These are phyloP conservation scores for Pyrus bretschneideri DNA, from an alignment of 306 rosid species.

Conservation along the genomic window DNA sequence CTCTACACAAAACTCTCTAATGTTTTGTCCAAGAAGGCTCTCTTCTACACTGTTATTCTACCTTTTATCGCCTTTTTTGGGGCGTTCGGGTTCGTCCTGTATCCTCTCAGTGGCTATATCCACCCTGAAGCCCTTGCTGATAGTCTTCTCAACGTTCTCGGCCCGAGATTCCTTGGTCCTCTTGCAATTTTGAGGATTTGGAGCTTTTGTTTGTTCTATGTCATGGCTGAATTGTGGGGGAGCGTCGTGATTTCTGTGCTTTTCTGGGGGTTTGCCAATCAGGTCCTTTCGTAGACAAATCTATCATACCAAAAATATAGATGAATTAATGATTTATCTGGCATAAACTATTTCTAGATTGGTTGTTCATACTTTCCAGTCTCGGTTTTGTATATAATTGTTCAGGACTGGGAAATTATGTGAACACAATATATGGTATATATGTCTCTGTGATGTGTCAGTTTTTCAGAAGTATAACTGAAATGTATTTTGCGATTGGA, in stretches of 20 bases:
- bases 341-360: not conserved
- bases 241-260: constrained; percentile 91
- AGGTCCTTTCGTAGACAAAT: constrained; percentile 40
- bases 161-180: constrained; percentile 89
- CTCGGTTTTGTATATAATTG: not conserved
- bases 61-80: constrained; percentile 94
- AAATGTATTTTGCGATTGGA: not conserved
- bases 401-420: not conserved
- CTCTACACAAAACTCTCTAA: constrained; percentile 67
- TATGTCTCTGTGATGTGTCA: not conserved
- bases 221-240: constrained; percentile 99
- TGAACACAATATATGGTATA: not conserved
- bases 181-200: constrained; percentile 88
- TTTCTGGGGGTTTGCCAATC: constrained; percentile 97
- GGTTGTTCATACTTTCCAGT: not conserved
- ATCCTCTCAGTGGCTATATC: constrained; percentile 69
- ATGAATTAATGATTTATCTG: not conserved
- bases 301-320: not conserved
- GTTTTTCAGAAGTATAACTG: not conserved
- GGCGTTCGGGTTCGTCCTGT: constrained; percentile 79
- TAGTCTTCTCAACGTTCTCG: constrained; percentile 67
- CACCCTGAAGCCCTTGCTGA: constrained; percentile 86
- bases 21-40: constrained; percentile 82
- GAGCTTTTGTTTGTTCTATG: constrained; percentile 96
- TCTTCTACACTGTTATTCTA: constrained; percentile 72